Conservation (phyloP, 2,329 filamentous ascomycete species). For the Fusarium sp. region DNA sequence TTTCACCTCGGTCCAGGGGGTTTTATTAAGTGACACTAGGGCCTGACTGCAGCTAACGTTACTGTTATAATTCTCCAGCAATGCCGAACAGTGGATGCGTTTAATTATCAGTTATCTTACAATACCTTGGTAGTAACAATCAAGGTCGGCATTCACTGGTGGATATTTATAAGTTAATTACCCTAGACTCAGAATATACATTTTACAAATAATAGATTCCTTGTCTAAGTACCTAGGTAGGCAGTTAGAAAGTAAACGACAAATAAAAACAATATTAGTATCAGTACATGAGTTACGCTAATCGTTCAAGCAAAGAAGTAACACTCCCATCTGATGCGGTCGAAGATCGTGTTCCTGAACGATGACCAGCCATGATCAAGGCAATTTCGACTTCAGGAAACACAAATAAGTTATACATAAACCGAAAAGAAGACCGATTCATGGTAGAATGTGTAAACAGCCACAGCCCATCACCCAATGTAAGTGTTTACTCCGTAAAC, state of each 20-base stretch:
- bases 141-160: neutral
- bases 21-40: neutral
- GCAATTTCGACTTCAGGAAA: neutral
- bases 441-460: neutral
- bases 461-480: neutral
- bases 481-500: neutral
- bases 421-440: neutral
- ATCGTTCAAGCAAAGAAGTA: neutral
- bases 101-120: neutral
- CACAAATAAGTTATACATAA: neutral
- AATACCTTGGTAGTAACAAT: neutral
- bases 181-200: neutral
- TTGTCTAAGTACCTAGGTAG: no score
- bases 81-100: neutral
- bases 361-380: neutral
- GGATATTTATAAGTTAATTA: neutral
- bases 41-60: neutral
- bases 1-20: neutral
- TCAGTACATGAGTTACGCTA: rapidly evolving
- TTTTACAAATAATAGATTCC: neutral
- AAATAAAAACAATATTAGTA: neutral
- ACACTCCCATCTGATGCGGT: neutral
- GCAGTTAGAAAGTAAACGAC: neutral
- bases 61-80: neutral
- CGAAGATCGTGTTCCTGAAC: neutral